Conservation (phyloP, 2,329 filamentous ascomycete species). For the Knufia petricola region DNA sequence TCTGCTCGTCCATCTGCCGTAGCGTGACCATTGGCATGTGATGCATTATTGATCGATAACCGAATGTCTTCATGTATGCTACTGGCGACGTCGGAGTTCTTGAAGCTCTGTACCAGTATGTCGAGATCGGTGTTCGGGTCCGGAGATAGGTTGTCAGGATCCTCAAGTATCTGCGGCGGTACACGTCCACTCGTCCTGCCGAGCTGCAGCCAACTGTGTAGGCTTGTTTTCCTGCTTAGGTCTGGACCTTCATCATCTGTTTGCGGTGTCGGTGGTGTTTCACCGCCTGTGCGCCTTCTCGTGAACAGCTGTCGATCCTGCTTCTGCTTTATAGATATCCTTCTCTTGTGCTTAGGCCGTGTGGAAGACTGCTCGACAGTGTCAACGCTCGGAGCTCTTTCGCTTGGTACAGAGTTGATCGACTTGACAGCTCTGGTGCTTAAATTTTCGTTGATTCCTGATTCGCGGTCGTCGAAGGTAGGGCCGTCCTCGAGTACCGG, state of each 20-base stretch:
- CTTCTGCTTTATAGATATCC: constrained; percentile 70
- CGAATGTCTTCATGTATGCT: constrained; percentile 70
- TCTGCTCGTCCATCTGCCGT: constrained; percentile 42
- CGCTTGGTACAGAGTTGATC: constrained; percentile 82
- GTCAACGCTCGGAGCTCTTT: constrained; percentile 64
- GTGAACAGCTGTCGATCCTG: constrained; percentile 90
- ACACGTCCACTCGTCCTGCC: constrained; percentile 45
- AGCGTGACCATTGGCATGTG: constrained; percentile 57
- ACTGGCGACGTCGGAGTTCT: constrained; percentile 64
- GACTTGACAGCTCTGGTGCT: constrained; percentile 85
- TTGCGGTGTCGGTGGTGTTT: constrained; percentile 47
- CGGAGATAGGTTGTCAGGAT: constrained; percentile 53
- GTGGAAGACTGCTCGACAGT: constrained; percentile 54
- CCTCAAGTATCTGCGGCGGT: constrained; percentile 56
- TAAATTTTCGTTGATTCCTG: constrained; percentile 63
- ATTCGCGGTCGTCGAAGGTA: constrained; percentile 7
- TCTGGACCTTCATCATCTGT: constrained; percentile 46
- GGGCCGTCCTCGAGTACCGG: constrained; percentile 49
- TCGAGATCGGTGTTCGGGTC: constrained; percentile 69
- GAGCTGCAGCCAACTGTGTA: constrained; percentile 52
- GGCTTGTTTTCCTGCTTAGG: constrained; percentile 31
- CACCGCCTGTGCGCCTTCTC: constrained; percentile 54
- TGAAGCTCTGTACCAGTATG: constrained; percentile 65
- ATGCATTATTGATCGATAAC: constrained; percentile 54
- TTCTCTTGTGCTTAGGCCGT: constrained; percentile 60